Evolutionary conservation across 305 asterid genomes (phyloP).

Genomic region (Vinca major): DNA sequence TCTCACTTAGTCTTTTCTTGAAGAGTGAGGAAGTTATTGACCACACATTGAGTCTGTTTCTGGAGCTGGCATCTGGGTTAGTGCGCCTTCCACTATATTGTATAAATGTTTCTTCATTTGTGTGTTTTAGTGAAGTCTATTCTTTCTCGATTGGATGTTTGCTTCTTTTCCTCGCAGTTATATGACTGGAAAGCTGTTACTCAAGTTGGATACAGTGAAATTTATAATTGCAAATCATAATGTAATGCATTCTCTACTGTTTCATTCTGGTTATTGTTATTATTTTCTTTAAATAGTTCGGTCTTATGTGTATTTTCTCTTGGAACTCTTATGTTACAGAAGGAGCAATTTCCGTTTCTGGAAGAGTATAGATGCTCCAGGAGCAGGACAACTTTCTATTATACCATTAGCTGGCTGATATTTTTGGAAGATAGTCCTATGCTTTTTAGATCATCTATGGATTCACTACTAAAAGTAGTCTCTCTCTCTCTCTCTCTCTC

Average conservation of each 20-base stretch:
- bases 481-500: constrained; percentile 15
- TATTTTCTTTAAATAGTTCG: not conserved
- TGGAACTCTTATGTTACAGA: constrained; percentile 34
- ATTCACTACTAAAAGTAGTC: constrained; percentile 75
- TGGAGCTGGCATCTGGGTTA: constrained; percentile 96
- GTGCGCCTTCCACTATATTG: constrained; percentile 21
- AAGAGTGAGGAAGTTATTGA: constrained; percentile 94
- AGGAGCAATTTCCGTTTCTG: constrained; percentile 90
- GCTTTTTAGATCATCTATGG: constrained; percentile 90
- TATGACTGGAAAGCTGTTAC: constrained; percentile 91
- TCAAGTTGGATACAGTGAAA: constrained; percentile 89
- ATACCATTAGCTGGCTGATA: constrained; percentile 80
- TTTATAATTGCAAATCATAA: constrained; percentile 77
- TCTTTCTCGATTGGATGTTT: not conserved
- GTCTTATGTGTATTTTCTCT: constrained; percentile 4
- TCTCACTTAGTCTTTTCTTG: constrained; percentile 18
- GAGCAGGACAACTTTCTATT: constrained; percentile 88
- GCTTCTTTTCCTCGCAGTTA: constrained; percentile 38
- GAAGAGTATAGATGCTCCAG: constrained; percentile 80
- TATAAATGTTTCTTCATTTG: constrained; percentile 1
- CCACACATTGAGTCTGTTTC: constrained; percentile 82
- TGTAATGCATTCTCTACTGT: constrained; percentile 34
- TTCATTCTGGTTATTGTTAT: not conserved
- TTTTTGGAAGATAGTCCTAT: constrained; percentile 78
- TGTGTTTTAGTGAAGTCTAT: not conserved